These are phyloP conservation scores for Eucalyptus fibrosa DNA, from an alignment of 345 rosid species.

Conservation along the genomic window DNA sequence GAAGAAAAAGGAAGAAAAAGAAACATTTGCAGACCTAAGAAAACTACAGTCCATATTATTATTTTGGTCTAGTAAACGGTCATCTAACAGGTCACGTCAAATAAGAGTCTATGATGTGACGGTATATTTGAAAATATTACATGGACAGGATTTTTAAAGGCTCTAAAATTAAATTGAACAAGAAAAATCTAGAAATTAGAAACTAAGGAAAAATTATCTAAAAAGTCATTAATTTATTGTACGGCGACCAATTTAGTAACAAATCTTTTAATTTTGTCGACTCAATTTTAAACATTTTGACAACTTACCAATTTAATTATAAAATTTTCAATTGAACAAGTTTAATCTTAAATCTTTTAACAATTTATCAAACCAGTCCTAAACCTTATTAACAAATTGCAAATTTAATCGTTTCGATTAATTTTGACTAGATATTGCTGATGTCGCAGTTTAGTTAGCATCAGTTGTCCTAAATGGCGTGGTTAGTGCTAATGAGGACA, in stretches of 20 bases:
- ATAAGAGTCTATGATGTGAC: not conserved
- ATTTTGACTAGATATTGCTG: too few species aligned
- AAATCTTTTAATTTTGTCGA: not conserved
- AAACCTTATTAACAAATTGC: too few species aligned
- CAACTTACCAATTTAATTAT: too few species aligned
- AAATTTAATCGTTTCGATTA: fast-evolving
- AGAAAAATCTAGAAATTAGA: not conserved
- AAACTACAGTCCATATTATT: not conserved
- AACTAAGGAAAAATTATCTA: not conserved
- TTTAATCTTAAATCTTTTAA: too few species aligned
- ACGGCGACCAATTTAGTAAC: fast-evolving
- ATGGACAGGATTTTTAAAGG: not conserved
- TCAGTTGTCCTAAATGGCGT: fast-evolving
- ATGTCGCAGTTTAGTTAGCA: fast-evolving
- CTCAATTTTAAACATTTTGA: not conserved
- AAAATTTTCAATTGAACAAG: fast-evolving
- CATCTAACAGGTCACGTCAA: not conserved
- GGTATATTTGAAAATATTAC: not conserved
- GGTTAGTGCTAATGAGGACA: fast-evolving
- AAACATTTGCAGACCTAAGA: not conserved
- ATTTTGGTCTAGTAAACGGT: not conserved
- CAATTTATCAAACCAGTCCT: too few species aligned
- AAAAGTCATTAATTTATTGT: not conserved
- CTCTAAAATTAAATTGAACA: not conserved
- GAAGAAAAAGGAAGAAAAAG: not conserved